Evolutionary conservation across 495 filamentous ascomycete species (phyloP), one percentile per base, ranked within the genome.

Genomic region (Lophiostoma macrostomum): DNA sequence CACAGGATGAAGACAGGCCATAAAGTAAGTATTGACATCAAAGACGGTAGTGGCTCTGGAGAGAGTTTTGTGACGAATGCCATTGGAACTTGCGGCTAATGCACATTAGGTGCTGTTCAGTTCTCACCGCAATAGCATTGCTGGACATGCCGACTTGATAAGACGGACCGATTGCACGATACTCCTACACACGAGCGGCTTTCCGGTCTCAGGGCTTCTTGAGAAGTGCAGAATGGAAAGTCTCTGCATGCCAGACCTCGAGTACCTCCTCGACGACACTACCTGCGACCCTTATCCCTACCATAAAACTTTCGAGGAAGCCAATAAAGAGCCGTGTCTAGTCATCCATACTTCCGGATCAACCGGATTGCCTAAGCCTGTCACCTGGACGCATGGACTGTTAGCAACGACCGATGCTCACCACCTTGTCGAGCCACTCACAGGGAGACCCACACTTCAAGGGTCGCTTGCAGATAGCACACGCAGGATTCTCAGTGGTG

Each of bases 1-100:
- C 6, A 28, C 28, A 49, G 53, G 35, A 58, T 20, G 61, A 71
- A 13, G 69, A 73, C 44, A 71, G 76, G 76, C 11, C 76, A 78
- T 54, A 73, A 69, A 44, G 70, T 74, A 58, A 29, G 61, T 31
- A 37, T 4, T 25, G 11, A 12, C 16, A 18, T 13, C 12, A 28
- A 18, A 6, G 41, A 27, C 23, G 41, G 18, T n/a, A 45, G 8
- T 31, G 18, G 8, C 36, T n/a, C n/a, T n/a, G n/a, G n/a, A n/a
- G n/a, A n/a, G n/a, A n/a, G n/a, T n/a, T n/a, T n/a, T n/a, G n/a
- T n/a, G n/a, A n/a, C n/a, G n/a, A n/a, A n/a, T n/a, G n/a, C n/a
- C n/a, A n/a, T n/a, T n/a, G n/a, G n/a, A n/a, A n/a, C n/a, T n/a
- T n/a, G n/a, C 19, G 4, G 6, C n/a, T 19, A 18, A 13, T 6